Evolutionary conservation across 2,329 filamentous ascomycete genomes (phyloP), one percentile per base, ranked within the genome.

Genomic region (Dendryphion nanum): DNA sequence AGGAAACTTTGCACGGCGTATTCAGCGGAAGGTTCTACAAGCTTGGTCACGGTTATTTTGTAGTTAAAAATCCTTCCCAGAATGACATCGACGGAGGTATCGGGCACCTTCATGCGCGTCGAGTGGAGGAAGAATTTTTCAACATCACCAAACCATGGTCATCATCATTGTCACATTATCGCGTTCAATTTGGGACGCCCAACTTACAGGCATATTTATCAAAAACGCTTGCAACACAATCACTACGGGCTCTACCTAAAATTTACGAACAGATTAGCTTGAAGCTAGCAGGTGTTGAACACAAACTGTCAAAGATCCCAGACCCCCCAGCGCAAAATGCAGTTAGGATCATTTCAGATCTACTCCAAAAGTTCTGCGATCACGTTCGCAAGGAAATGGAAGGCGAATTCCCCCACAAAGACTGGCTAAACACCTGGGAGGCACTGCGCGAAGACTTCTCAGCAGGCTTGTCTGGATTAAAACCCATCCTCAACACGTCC

Each of bases 21-120:
- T 72, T 95, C 4, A 68, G 72, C 0, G 79, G 81, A 0, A 57
- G 77, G 2, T 76, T 77, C 2, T 87, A 86, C 42, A 55, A 60
- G 0, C 76, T 90, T 0, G 83, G 82, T 0, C 74, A 86, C n/a
- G 86, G 85, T 0, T 95, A 91, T 55, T 94, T 83, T 6, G 87
- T 90, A 0, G 86, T 83, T 0, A 79, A 84, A 1, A 82, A 83
- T 3, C 76, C 78, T 66, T 69, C 67, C 1, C 73, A 79, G 34
- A 66, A 73, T 0, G 67, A 83, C 1, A 65, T 77, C 0, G 57
- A 75, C 10, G 46, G 62, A 0, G 47, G 59, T 0, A 55, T 77
- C 0, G 67, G 67, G 1, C 73, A 81, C 38, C 37, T 52, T 0
- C 50, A 68, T 5, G 79, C 80, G 0, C 68, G 78, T 0, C 13